Evolutionary conservation across 2,329 filamentous ascomycete species (phyloP).

Genomic region (Clonostachys rhizophaga): DNA sequence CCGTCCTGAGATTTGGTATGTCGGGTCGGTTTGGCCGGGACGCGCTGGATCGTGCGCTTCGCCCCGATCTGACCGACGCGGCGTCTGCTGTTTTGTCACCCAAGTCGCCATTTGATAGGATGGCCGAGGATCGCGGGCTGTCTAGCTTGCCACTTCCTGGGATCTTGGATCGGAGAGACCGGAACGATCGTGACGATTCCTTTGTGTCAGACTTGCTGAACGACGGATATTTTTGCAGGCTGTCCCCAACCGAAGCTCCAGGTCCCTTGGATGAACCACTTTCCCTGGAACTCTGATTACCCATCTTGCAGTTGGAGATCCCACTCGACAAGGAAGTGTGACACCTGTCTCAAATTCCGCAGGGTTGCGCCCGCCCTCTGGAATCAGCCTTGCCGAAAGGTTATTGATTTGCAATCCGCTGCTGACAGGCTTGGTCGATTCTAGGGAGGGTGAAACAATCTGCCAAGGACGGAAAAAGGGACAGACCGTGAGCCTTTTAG

Average conservation of each 20-base stretch:
- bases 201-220: constrained; percentile 91
- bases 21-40: constrained; percentile 42
- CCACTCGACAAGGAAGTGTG: constrained; percentile 3
- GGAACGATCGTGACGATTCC: constrained; percentile 83
- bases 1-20: constrained; percentile 30
- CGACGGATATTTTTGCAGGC: constrained; percentile 82
- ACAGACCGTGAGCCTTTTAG: constrained; percentile 38
- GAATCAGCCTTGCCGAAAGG: no score
- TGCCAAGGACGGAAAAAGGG: constrained; percentile 43
- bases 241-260: constrained; percentile 33
- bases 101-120: constrained; percentile 41
- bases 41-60: constrained; percentile 48
- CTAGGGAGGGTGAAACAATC: constrained; percentile 50
- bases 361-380: constrained; percentile 10
- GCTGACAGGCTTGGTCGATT: no score
- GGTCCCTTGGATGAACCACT: constrained; percentile 47
- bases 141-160: constrained; percentile 69
- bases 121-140: constrained; percentile 69
- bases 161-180: constrained; percentile 84
- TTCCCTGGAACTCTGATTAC: constrained; percentile 68
- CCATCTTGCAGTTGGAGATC: constrained; percentile 46
- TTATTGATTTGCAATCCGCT: no score
- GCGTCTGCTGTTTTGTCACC: constrained; percentile 61
- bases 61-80: constrained; percentile 68
- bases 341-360: constrained; percentile 19